Conservation (phyloP, 345 rosid species). For the Ceriops decandra region DNA sequence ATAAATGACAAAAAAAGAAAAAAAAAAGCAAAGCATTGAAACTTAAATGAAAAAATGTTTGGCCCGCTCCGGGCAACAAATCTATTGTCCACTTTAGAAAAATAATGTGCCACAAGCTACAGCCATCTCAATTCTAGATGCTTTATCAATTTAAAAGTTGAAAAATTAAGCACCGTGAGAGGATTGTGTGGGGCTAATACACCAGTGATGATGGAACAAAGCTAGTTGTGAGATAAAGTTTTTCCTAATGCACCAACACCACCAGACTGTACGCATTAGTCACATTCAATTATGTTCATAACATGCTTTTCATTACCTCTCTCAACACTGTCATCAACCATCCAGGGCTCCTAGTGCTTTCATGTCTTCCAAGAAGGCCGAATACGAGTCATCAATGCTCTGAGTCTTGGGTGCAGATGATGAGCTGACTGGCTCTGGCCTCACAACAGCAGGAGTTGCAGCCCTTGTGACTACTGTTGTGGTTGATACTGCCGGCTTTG, state of each 20-base stretch:
- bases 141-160: not conserved
- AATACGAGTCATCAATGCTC: constrained; percentile 87
- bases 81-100: not conserved
- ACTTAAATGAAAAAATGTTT: not conserved
- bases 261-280: constrained; percentile 5
- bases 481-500: constrained; percentile 42
- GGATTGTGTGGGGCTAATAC: not conserved
- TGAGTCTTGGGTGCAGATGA: constrained; percentile 52
- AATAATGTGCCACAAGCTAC: not conserved
- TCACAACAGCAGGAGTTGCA: constrained; percentile 37
- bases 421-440: constrained; percentile 42
- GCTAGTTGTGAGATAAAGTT: not conserved
- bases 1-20: not conserved
- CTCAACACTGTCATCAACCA: constrained; percentile 31
- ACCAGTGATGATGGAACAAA: not conserved
- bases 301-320: not conserved
- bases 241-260: not conserved
- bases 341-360: constrained; percentile 98
- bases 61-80: not conserved
- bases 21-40: not conserved
- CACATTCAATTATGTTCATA: not conserved
- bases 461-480: constrained; percentile 33
- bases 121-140: constrained; percentile 8
- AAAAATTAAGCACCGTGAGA: not conserved
- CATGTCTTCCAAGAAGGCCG: constrained; percentile 93